A percentile compares a stretch with the other conserved stretches of the same genome.
These are phyloP conservation scores for Aspergillus aculeatus DNA, from an alignment of 2,329 filamentous ascomycete genomes.

Conservation along the genomic window DNA sequence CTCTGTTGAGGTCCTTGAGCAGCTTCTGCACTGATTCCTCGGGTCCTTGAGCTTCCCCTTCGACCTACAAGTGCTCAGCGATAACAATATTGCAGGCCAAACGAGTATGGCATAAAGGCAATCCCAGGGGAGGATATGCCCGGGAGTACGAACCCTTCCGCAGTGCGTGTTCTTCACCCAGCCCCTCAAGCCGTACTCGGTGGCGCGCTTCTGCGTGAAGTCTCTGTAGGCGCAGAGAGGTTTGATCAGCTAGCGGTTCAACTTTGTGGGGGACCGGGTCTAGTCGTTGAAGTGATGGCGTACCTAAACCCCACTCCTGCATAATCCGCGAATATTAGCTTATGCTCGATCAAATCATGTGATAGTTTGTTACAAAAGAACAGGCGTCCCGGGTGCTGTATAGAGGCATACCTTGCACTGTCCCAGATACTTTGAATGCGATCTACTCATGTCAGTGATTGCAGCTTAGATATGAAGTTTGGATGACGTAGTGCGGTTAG, in stretches of 20 bases:
- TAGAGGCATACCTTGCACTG: slow-evolving; percentile 62
- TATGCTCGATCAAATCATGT: not conserved
- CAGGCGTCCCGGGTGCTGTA: too few relatives aligned
- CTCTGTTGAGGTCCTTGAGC: slow-evolving; percentile 70
- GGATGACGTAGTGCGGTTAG: slow-evolving; percentile 8
- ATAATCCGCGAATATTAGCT: not conserved
- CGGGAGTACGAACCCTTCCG: slow-evolving; percentile 38
- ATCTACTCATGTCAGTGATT: slow-evolving; percentile 24
- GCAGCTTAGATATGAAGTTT: not conserved
- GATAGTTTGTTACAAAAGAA: not conserved
- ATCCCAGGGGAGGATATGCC: not conserved
- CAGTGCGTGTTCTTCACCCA: slow-evolving; percentile 50
- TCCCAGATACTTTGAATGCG: slow-evolving; percentile 58
- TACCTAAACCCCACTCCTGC: slow-evolving; percentile 38
- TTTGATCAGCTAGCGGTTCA: not conserved
- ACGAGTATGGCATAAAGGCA: not conserved
- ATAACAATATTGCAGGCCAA: too few relatives aligned
- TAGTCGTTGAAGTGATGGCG: not conserved
- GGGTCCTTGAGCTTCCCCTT: slow-evolving; percentile 82
- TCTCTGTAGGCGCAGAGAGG: slow-evolving; percentile 26
- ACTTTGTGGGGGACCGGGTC: not conserved
- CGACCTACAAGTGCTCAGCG: slow-evolving; percentile 59
- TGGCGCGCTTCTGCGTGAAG: slow-evolving; percentile 47
- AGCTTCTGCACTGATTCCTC: slow-evolving; percentile 66
- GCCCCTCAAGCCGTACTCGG: slow-evolving; percentile 45